A percentile compares a stretch with the other conserved stretches of the same genome.
These are phyloP conservation scores for Colletotrichum sublineola DNA, from an alignment of 2,329 filamentous ascomycete species.

Conservation along the genomic window DNA sequence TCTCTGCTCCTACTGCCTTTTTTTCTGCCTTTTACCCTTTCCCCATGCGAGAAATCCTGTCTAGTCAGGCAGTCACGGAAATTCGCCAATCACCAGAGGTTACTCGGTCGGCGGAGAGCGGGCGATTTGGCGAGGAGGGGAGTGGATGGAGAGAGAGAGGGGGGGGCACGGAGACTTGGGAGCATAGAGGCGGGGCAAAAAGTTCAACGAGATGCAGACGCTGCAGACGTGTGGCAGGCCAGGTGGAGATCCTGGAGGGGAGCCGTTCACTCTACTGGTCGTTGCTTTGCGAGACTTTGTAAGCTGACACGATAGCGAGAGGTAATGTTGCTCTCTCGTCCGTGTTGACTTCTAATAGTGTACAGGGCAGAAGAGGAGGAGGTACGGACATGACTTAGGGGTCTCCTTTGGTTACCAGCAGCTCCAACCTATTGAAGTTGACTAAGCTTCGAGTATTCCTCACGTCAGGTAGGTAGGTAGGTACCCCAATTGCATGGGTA, in stretches of 20 bases:
- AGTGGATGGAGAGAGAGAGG: not conserved
- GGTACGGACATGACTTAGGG: not conserved
- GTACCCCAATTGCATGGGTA: not conserved
- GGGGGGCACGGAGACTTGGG: slow-evolving; percentile 13
- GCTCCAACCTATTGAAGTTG: not conserved
- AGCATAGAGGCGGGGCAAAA: slow-evolving; percentile 38
- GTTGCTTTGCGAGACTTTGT: slow-evolving; percentile 27
- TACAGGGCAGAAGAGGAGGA: not conserved
- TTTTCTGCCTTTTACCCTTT: not conserved
- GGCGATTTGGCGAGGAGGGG: not conserved
- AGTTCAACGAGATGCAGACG: slow-evolving; percentile 32
- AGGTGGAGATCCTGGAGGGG: slow-evolving; percentile 32
- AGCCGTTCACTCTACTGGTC: slow-evolving; percentile 10
- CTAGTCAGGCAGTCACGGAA: not conserved
- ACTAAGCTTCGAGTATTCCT: not conserved
- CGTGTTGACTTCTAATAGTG: not conserved
- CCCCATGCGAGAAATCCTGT: slow-evolving; percentile 12
- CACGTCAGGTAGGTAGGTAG: too few relatives aligned
- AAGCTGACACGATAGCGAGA: slow-evolving; percentile 20
- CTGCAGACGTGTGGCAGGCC: slow-evolving; percentile 29
- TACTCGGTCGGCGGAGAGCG: slow-evolving; percentile 20
- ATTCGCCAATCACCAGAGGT: not conserved
- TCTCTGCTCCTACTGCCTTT: slow-evolving; percentile 33
- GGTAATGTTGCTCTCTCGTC: slow-evolving; percentile 24
- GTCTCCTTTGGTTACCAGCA: not conserved